Conservation (phyloP, 2,329 filamentous ascomycete species). For the Clarireedia monteithiana region DNA sequence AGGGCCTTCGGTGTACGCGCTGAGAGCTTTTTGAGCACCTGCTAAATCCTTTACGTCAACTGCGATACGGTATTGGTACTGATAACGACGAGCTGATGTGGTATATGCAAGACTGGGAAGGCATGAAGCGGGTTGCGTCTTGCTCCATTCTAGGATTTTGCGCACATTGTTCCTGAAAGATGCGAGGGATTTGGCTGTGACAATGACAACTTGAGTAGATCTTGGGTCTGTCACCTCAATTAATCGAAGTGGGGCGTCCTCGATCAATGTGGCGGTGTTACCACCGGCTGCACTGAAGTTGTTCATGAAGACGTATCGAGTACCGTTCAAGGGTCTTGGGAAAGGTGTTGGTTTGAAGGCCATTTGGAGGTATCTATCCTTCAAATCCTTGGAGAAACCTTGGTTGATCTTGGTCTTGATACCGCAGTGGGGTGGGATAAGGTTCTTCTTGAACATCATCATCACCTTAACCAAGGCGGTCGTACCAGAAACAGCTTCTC, state of each 20-base stretch:
- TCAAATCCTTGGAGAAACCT: slow-evolving; percentile 27
- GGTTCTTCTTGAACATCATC: slow-evolving; percentile 23
- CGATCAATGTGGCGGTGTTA: slow-evolving; percentile 19
- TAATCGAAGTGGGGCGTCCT: slow-evolving; percentile 14
- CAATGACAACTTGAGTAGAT: slow-evolving; percentile 7
- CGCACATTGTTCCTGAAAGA: slow-evolving; percentile 10
- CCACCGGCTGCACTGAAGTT: slow-evolving; percentile 37
- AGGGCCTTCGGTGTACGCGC: background rate
- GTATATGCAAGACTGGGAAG: slow-evolving; percentile 15
- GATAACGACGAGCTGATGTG: slow-evolving; percentile 40
- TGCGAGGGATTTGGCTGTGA: slow-evolving; percentile 6
- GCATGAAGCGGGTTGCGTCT: slow-evolving; percentile 4
- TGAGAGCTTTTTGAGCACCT: slow-evolving; percentile 2
- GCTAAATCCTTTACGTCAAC: slow-evolving; percentile 35
- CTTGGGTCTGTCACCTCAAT: background rate
- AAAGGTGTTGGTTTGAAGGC: slow-evolving; percentile 15
- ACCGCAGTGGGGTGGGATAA: slow-evolving; percentile 22
- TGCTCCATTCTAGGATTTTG: background rate
- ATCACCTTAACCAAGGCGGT: slow-evolving; percentile 24
- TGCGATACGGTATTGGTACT: slow-evolving; percentile 47
- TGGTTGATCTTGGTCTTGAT: slow-evolving; percentile 28
- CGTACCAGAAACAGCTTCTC: slow-evolving; percentile 17
- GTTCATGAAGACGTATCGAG: slow-evolving; percentile 36
- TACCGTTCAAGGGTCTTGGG: slow-evolving; percentile 29
- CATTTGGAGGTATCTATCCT: slow-evolving; percentile 26